phyloP scores from a whole-genome alignment of 306 rosid genomes.

The Echinosophora koreensis region DNA sequence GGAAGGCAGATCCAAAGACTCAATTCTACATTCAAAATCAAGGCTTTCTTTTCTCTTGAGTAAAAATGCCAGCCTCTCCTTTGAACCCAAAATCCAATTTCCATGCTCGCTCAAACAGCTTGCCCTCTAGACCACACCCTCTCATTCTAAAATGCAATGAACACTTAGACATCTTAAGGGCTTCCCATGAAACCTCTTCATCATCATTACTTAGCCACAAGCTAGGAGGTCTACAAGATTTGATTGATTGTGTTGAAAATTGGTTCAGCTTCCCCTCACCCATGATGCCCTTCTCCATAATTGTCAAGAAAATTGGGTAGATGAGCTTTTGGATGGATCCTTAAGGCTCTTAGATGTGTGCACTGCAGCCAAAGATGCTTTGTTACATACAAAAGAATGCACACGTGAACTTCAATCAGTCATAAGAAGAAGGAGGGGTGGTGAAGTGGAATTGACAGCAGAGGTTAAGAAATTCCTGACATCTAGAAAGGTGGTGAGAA shows the following conservation, averaged over 20 bases:
- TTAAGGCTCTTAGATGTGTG: conserved; percentile 43
- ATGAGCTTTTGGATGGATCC: conserved; percentile 36
- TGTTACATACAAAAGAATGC: conserved; percentile 49
- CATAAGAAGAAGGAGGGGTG: conserved; percentile 44
- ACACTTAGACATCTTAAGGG: conserved; percentile 33
- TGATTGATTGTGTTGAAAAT: conserved; percentile 38
- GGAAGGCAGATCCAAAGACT: conserved; percentile 28
- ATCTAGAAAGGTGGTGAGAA: conserved; percentile 46
- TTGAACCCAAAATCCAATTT: conserved; percentile 36
- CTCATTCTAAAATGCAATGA: conserved; percentile 43
- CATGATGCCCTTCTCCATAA: conserved; percentile 34
- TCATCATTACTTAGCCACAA: conserved; percentile 40
- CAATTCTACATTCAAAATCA: conserved; percentile 38
- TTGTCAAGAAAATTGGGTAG: conserved; percentile 13
- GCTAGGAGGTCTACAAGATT: conserved; percentile 29
- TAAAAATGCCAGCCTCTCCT: conserved; percentile 47
- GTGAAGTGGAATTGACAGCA: conserved; percentile 1
- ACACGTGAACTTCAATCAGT: conserved; percentile 45
- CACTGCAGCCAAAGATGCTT: conserved; percentile 43
- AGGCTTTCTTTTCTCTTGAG: conserved; percentile 34
- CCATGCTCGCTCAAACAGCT: conserved; percentile 46
- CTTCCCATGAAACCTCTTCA: conserved; percentile 40
- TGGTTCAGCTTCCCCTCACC: conserved; percentile 29
- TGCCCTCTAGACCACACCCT: conserved; percentile 45
- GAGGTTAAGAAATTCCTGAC: conserved; percentile 44